These are phyloP conservation scores for Brassica carinata DNA, from an alignment of 345 rosid species.

Conservation along the genomic window DNA sequence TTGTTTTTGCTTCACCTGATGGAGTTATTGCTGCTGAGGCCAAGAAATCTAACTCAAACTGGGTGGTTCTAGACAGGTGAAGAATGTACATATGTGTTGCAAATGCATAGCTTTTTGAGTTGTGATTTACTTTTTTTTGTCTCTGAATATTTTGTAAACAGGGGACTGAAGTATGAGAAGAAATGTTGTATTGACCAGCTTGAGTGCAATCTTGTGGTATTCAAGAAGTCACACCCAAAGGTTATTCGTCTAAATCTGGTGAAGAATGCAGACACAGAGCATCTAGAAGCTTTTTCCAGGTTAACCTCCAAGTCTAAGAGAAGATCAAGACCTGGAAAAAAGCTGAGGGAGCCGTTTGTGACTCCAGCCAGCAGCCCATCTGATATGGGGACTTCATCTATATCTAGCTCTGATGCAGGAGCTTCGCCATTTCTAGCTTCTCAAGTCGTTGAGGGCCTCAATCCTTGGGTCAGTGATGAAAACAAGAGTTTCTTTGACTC, in stretches of 20 bases:
- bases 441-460: neutral
- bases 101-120: neutral
- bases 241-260: slow-evolving; percentile 83
- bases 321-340: slow-evolving; percentile 45
- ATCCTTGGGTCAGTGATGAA: slow-evolving; percentile 46
- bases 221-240: slow-evolving; percentile 80
- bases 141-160: slow-evolving; percentile 34
- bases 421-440: slow-evolving; percentile 71
- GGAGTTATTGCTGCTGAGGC: slow-evolving; percentile 94
- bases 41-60: slow-evolving; percentile 72
- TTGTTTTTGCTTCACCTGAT: slow-evolving; percentile 41
- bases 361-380: slow-evolving; percentile 83
- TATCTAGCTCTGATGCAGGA: slow-evolving; percentile 89
- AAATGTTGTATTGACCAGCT: slow-evolving; percentile 79
- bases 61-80: slow-evolving; percentile 94
- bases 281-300: slow-evolving; percentile 41
- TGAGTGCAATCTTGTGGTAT: slow-evolving; percentile 87
- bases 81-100: neutral
- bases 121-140: neutral
- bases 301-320: slow-evolving; percentile 39
- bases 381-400: slow-evolving; percentile 77
- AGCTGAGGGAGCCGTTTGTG: slow-evolving; percentile 70
- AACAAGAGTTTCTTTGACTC: slow-evolving; percentile 54
- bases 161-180: slow-evolving; percentile 78
- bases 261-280: slow-evolving; percentile 58